Evolutionary conservation across 306 rosid genomes (phyloP).

Genomic region (Clitoria ternatea): DNA sequence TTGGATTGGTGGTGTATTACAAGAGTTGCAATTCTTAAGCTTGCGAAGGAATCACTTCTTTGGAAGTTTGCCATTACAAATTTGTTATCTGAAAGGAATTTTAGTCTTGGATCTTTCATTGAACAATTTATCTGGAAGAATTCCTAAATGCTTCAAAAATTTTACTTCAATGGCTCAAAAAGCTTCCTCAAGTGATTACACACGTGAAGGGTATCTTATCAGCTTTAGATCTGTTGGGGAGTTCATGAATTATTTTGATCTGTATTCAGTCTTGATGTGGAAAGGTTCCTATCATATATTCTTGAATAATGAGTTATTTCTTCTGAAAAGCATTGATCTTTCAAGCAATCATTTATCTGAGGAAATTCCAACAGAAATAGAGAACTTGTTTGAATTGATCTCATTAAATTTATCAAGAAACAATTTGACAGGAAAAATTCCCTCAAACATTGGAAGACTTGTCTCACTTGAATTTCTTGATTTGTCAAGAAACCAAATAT

Average conservation of each 20-base stretch:
- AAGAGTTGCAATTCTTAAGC: background rate
- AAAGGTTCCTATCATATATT: background rate
- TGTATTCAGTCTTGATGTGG: background rate
- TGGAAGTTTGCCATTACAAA: background rate
- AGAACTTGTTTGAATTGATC: background rate
- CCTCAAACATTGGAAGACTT: background rate
- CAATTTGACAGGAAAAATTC: background rate
- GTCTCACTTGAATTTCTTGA: background rate
- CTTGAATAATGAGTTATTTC: background rate
- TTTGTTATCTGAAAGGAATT: background rate
- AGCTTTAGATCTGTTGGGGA: too few species aligned
- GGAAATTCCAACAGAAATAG: background rate
- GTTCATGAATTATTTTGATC: too few species aligned
- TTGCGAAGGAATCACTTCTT: background rate
- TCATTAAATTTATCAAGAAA: constrained; percentile 24
- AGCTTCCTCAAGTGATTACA: background rate
- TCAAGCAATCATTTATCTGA: constrained; percentile 10
- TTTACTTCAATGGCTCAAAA: background rate
- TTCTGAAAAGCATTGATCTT: too few species aligned
- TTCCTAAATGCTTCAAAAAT: background rate
- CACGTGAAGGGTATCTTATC: too few species aligned
- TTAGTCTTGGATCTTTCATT: background rate
- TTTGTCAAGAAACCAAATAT: constrained; percentile 10
- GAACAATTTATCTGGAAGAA: background rate
- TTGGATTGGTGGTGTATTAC: background rate